Evolutionary conservation across 2,329 filamentous ascomycete species (phyloP), one percentile per base, ranked within the genome.

Genomic region (Colletotrichum musicola): DNA sequence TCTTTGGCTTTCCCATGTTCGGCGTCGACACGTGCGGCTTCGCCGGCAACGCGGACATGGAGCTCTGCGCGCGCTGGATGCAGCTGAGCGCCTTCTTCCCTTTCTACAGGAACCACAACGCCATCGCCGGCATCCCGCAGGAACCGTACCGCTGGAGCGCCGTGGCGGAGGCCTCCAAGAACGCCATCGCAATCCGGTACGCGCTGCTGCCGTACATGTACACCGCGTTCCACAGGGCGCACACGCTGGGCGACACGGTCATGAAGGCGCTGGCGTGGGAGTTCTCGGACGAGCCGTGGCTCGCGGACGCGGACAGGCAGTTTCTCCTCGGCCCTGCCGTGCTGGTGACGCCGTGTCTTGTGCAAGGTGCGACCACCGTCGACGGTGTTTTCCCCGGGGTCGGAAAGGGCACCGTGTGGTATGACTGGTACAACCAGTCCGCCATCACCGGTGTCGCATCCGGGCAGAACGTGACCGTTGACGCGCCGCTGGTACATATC

Each of bases 1-100:
- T 94, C 4, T 93, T 92, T 71, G 91, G 91, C 35, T 89, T 94
- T 44, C 92, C 92, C 12, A 93, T 94, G 91, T 93, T 93, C 71
- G 91, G 91, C 9, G 85, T 87, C 22, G 90, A 92, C 73, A 89
- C 88, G 1, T 92, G 90, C 74, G 92, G 92, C 0, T 94, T 94
- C 81, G 85, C 84, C 61, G 89, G 88, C 9, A 92, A 93, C 75
- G 82, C 85, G 0, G 88, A 90, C 71, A 85, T 89, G 74, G 90
- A 94, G 75, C 86, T 94, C 3, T 94, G 92, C 79, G 87, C 87
- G 62, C 84, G 92, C 20, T 94, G 91, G 90, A 92, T 92, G 89
- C 88, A 91, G 74, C 82, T 93, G 1, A 87, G 84, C 0, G 91
- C 91, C 12, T 93, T 94, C 83, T 93, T 93, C 81, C 90, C 91